Evolutionary conservation across 306 rosid genomes (phyloP).

Genomic region (Corylus heterophylla): DNA sequence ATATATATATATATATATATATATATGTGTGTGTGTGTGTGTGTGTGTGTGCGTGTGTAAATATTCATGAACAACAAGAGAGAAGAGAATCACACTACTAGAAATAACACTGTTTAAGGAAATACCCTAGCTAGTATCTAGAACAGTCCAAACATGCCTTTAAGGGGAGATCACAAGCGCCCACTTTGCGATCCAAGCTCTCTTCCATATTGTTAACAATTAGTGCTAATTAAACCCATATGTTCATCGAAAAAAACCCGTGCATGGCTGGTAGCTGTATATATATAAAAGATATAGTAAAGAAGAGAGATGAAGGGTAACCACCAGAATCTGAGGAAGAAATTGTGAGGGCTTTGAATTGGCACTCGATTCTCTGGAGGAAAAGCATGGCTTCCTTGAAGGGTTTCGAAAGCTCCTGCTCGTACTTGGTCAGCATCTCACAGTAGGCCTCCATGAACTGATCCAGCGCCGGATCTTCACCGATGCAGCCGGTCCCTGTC

Average conservation of each 20-base stretch:
- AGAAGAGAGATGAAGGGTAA: not conserved
- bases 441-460: constrained; percentile 99
- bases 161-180: not conserved
- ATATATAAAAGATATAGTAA: not conserved
- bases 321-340: constrained; percentile 65
- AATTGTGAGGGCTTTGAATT: constrained; percentile 72
- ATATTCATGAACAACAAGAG: constrained; percentile 8
- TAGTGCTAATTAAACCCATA: constrained; percentile 10
- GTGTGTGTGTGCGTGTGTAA: no score
- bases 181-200: constrained; percentile 11
- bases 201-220: not conserved
- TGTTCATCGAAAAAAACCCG: constrained; percentile 22
- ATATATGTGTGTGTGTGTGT: no score
- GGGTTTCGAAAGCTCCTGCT: constrained; percentile 92
- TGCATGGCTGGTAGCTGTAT: constrained; percentile 28
- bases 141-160: no score
- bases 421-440: constrained; percentile 95
- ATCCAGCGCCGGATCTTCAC: constrained; percentile 95
- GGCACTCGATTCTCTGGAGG: constrained; percentile 74
- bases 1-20: no score
- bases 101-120: constrained; percentile 16
- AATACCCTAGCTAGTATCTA: constrained; percentile 11
- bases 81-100: constrained; percentile 27
- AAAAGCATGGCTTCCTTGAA: constrained; percentile 93
- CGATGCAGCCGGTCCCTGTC: constrained; percentile 46